Evolutionary conservation across 352 stramenopile genomes (phyloP), one percentile per base, ranked within the genome.

Genomic region (Phytophthora constricta): DNA sequence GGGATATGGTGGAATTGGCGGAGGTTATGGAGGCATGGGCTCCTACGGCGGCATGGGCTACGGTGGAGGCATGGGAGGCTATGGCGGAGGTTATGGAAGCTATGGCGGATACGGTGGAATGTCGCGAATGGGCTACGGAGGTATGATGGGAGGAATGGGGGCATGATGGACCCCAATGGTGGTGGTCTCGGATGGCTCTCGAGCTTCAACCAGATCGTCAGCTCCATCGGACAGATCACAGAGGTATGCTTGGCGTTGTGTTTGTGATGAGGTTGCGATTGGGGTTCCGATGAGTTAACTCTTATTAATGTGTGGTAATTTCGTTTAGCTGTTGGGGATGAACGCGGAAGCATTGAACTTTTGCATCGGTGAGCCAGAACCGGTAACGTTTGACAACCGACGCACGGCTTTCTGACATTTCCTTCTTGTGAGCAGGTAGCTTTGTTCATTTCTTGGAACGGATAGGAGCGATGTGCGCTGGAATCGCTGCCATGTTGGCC

Each of bases 401-500:
- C 31, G 1, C 41, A 10, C 5, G 25, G 27, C 19, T 27, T 13
- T 17, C 27, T 60, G 57, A 62, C 37, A 34, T 57, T 22, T 23
- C 48, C 59, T 47, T 17, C 2, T 11, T 33, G 17, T 39, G 13
- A 54, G 14, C 55, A 88, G 81, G 80, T 5, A 93, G 83, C 54
- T 95, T 92, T 63, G 84, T 95, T 8, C 76, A 95, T 52, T 95
- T 93, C 57, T 55, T 93, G n/a, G 87, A 95, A 67, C 77, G 85
- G 42, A 92, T 93, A 79, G 83, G 80, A 55, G 82, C 76, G 43
- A 91, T 93, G 82, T 91, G 80, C 25, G 84, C 83, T 1, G 76
- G 78, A 20, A 83, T 90, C 43, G 84, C 85, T 5, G 69, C 82
- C 22, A 91, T 93, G 82, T 41, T 95, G 39, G 76, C 82, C 13